Base-by-base conservation (phyloP, 2,329 filamentous ascomycete species). In the Diaporthe longicolla region DNA sequence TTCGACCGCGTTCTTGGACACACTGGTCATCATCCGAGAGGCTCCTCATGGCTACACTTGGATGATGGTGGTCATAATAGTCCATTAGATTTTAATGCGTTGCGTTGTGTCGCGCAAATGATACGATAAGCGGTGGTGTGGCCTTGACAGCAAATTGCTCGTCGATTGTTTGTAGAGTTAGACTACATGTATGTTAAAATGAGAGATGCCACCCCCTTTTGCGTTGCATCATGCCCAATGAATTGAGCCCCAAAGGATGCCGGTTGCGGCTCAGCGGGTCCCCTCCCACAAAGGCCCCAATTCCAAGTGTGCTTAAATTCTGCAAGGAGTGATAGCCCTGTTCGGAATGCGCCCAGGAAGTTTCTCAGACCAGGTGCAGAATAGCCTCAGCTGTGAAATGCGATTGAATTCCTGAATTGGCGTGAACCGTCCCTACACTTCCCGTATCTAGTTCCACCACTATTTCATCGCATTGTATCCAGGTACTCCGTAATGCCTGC, bases 61-160 rank as follows among this genome's bases (percentile, higher is more conserved):
- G 63, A 68, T 68, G 63, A 68, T 68, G 29, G 32, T 48, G 63
- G 63, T 4, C 32, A 54, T 68, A 26, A 68, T 54, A 35, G 19
- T 54, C 40, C 37, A 40, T 35, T 68, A 68, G 63, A 68, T 50
- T 68, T 68, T 8, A 35, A 40, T 40, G 63, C n/a, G 32, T 24
- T 35, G 45, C 45, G 40, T 65, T n/a, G 35, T 35, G 15, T 43
- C n/a, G 63, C 63, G 19, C 63, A 68, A 48, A 21, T 40, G 63
- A 29, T 40, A 68, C 63, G 32, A 68, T 68, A 40, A 40, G 63
- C 48, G 19, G 24, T 1, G 45, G 48, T 29, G 15, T 54, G 63
- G 17, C 15, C 32, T n/a, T 54, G 63, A 54, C 32, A 37, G 32
- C 63, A 40, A 24, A 26, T 54, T 40, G 63, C 48, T 13, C 21